Evolutionary conservation across 2,329 filamentous ascomycete genomes (phyloP).

Genomic region (Cadophora luteo-olivacea): DNA sequence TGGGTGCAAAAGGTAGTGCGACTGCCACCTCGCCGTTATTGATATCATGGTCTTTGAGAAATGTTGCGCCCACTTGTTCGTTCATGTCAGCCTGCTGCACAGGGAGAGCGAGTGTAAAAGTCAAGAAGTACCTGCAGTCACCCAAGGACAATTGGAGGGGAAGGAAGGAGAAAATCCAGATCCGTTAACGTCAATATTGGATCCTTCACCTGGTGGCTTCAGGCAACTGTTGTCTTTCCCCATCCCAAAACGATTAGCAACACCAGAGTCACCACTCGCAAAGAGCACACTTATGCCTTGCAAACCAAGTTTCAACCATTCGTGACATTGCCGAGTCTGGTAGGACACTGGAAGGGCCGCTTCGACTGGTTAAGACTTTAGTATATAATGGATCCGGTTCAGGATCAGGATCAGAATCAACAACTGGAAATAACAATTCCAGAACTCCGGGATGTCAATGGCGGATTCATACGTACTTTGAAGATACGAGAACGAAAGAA

Average conservation of each 20-base stretch:
- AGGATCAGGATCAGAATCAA: too few species aligned
- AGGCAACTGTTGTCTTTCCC: slow-evolving; percentile 31
- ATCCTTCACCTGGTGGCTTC: slow-evolving; percentile 26
- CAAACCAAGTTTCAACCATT: slow-evolving; percentile 50
- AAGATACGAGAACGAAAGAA: slow-evolving; percentile 36
- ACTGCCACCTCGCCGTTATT: slow-evolving; percentile 52
- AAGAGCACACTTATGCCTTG: slow-evolving; percentile 23
- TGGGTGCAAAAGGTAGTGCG: slow-evolving; percentile 39
- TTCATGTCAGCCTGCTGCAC: neutral
- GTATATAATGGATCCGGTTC: too few species aligned
- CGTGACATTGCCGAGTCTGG: slow-evolving; percentile 64
- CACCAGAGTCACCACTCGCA: slow-evolving; percentile 25
- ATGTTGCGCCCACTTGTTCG: slow-evolving; percentile 30
- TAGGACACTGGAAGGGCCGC: slow-evolving; percentile 66
- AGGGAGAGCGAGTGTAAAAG: neutral
- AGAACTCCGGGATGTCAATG: neutral
- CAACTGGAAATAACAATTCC: too few species aligned
- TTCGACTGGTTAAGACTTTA: slow-evolving; percentile 48
- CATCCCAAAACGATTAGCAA: slow-evolving; percentile 27
- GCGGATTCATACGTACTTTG: slow-evolving; percentile 30
- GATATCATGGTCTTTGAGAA: slow-evolving; percentile 44
- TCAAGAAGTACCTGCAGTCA: slow-evolving; percentile 63
- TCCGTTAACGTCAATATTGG: slow-evolving; percentile 30
- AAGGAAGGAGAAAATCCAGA: slow-evolving; percentile 55
- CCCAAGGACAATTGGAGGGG: slow-evolving; percentile 69